Conservation (phyloP, 768 basidiomycete species). For the Leccinum uliginosum region DNA sequence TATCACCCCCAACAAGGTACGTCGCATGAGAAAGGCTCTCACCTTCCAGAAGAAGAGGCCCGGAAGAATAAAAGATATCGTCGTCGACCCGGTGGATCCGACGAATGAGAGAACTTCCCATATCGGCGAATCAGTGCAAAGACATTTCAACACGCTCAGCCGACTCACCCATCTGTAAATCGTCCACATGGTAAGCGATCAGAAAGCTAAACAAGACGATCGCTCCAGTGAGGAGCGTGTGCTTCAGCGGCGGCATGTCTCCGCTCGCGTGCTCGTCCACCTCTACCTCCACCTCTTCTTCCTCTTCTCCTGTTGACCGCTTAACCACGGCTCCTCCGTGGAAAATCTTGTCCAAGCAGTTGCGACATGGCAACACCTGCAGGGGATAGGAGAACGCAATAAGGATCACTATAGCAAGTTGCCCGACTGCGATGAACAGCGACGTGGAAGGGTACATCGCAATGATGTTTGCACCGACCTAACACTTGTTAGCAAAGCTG, state of each 20-base stretch:
- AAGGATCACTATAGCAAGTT: slow-evolving; percentile 85
- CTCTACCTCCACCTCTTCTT: slow-evolving; percentile 46
- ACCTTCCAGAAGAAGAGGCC: slow-evolving; percentile 94
- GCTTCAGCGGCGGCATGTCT: slow-evolving; percentile 68
- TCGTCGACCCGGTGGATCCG: slow-evolving; percentile 94
- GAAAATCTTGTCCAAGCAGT: slow-evolving; percentile 90
- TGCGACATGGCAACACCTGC: slow-evolving; percentile 91
- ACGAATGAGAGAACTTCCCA: slow-evolving; percentile 89
- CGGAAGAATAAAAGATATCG: slow-evolving; percentile 94
- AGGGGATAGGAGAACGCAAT: slow-evolving; percentile 93
- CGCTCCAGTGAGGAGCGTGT: slow-evolving; percentile 60
- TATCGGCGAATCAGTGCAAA: slow-evolving; percentile 12
- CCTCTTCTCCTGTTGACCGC: slow-evolving; percentile 40
- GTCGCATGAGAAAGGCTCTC: slow-evolving; percentile 20
- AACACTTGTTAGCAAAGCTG: slow-evolving; percentile 5
- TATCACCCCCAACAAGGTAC: neutral
- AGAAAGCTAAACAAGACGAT: slow-evolving; percentile 65
- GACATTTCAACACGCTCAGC: neutral
- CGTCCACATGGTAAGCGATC: slow-evolving; percentile 74
- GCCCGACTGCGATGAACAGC: slow-evolving; percentile 87
- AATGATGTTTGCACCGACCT: slow-evolving; percentile 91
- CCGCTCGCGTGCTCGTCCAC: slow-evolving; percentile 51
- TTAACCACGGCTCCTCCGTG: slow-evolving; percentile 37
- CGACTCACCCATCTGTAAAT: slow-evolving; percentile 68
- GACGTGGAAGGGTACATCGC: slow-evolving; percentile 93